Evolutionary conservation across 768 basidiomycete species (phyloP).

Genomic region (Kwoniella dejecticola): DNA sequence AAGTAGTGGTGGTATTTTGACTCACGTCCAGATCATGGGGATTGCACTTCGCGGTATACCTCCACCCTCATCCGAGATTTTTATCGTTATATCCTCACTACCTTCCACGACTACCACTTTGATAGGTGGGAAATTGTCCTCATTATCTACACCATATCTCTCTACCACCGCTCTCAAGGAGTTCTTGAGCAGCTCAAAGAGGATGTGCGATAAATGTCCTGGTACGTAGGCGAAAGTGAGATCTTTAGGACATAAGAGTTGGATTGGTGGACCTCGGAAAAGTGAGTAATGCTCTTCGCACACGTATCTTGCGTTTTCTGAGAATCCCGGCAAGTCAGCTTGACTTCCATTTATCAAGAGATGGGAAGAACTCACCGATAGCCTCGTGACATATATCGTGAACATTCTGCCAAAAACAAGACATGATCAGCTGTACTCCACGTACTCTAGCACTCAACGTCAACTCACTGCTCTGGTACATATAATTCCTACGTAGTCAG

Average conservation of each 20-base stretch:
- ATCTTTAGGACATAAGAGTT: conserved; percentile 86
- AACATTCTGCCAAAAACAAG: conserved; percentile 66
- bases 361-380: conserved; percentile 59
- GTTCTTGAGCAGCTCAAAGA: conserved; percentile 96
- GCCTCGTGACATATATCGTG: conserved; percentile 98
- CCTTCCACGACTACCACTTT: conserved; percentile 95
- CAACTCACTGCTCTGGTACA: conserved; percentile 79
- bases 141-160: conserved; percentile 77
- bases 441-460: neutral
- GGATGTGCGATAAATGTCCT: conserved; percentile 94
- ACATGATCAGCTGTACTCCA: conserved; percentile 24
- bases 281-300: conserved; percentile 94
- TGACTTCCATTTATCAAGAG: neutral
- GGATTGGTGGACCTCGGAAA: conserved; percentile 93
- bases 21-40: conserved; percentile 97
- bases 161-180: conserved; percentile 96
- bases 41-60: conserved; percentile 78
- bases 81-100: conserved; percentile 98
- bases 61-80: conserved; percentile 96
- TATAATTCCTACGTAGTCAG: conserved; percentile 93
- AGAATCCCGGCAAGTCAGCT: neutral
- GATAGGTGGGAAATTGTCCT: conserved; percentile 80
- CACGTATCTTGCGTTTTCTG: conserved; percentile 77
- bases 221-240: conserved; percentile 93
- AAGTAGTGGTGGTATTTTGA: conserved; percentile 60